These are phyloP conservation scores for Dalbergia cochinchinensis DNA, from an alignment of 306 rosid species.

Conservation along the genomic window DNA sequence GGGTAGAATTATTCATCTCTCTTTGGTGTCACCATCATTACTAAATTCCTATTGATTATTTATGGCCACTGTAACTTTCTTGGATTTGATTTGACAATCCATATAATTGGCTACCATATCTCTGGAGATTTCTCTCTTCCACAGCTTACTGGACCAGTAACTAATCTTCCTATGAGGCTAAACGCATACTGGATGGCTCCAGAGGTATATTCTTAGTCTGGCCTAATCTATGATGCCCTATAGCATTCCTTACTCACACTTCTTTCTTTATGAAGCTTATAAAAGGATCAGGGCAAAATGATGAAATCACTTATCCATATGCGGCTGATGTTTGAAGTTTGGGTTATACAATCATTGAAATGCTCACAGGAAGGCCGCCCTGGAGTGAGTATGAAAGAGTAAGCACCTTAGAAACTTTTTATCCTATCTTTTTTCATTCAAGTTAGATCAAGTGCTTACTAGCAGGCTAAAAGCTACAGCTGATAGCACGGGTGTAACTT, in stretches of 20 bases:
- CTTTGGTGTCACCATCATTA: too few relatives aligned
- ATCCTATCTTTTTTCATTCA: neutral
- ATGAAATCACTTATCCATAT: slow-evolving; percentile 74
- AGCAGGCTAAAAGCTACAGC: too few relatives aligned
- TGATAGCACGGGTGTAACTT: too few relatives aligned
- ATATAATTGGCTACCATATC: too few relatives aligned
- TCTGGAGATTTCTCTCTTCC: slow-evolving; percentile 44
- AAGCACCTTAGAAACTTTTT: slow-evolving; percentile 41
- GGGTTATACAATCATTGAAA: slow-evolving; percentile 96
- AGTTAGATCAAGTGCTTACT: too few relatives aligned
- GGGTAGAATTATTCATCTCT: too few relatives aligned
- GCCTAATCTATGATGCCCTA: neutral
- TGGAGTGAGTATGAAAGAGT: slow-evolving; percentile 99
- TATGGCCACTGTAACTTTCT: too few relatives aligned
- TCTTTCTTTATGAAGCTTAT: neutral
- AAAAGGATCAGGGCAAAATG: slow-evolving; percentile 56
- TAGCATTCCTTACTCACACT: neutral
- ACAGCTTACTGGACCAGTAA: slow-evolving; percentile 85
- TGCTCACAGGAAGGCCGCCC: slow-evolving; percentile 95
- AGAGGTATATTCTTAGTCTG: slow-evolving; percentile 70
- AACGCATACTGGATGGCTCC: slow-evolving; percentile 99
- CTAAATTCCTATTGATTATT: too few relatives aligned
- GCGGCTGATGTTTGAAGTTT: slow-evolving; percentile 97
- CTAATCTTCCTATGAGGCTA: slow-evolving; percentile 88
- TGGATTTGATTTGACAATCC: too few relatives aligned